phyloP scores from a whole-genome alignment of 2,329 filamentous ascomycete species.

The Penicillium fuscoglaucum region DNA sequence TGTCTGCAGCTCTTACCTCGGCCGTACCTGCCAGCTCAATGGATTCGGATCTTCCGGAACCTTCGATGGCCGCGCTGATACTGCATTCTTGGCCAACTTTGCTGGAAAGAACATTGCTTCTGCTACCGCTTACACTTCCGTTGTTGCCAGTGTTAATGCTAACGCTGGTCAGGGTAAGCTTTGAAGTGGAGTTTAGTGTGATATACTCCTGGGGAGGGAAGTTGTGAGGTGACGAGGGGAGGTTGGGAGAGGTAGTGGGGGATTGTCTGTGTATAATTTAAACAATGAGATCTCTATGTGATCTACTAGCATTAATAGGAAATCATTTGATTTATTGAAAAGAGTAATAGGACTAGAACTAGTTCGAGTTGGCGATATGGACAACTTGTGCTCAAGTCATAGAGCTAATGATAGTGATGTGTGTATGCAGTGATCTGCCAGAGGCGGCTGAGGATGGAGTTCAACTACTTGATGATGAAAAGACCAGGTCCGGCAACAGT shows the following conservation, averaged over 20 bases:
- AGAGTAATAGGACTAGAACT: neutral
- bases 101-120: constrained; percentile 55
- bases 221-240: neutral
- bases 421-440: constrained; percentile 8
- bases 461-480: constrained; percentile 34
- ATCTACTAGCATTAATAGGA: neutral
- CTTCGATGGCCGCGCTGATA: constrained; percentile 44
- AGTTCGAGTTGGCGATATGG: neutral
- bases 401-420: neutral
- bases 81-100: constrained; percentile 53
- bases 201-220: neutral
- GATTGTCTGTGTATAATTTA: neutral
- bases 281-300: neutral
- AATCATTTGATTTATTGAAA: neutral
- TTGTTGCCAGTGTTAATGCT: constrained; percentile 40
- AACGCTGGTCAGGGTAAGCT: constrained; percentile 52
- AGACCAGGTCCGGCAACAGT: constrained; percentile 40
- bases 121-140: constrained; percentile 39
- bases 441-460: neutral
- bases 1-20: constrained; percentile 49
- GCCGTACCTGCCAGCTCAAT: constrained; percentile 55
- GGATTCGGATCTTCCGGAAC: constrained; percentile 42
- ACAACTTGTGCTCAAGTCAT: neutral
- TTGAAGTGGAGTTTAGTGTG: constrained; percentile 22
- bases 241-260: too few relatives aligned